Evolutionary conservation across 2,329 filamentous ascomycete species (phyloP).

Genomic region (Xylariaceae sp.): DNA sequence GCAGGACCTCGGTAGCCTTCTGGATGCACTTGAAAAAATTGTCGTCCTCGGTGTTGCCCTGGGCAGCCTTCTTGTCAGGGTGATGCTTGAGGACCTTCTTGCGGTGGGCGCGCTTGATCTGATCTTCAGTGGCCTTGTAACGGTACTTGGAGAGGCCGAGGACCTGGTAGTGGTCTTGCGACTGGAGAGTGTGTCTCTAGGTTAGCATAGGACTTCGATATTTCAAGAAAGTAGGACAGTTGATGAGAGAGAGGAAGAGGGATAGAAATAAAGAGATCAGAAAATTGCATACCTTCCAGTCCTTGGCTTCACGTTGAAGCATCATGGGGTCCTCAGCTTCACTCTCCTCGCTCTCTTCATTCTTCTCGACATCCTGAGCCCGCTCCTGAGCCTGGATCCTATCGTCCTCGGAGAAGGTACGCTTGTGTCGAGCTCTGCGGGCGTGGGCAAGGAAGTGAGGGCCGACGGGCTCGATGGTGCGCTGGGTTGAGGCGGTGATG

Average conservation of each 20-base stretch:
- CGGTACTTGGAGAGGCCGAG: constrained; percentile 91
- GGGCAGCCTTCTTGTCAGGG: constrained; percentile 96
- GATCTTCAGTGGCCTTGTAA: constrained; percentile 88
- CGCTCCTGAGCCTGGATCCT: constrained; percentile 92
- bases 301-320: constrained; percentile 90
- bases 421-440: constrained; percentile 90
- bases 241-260: not conserved
- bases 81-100: constrained; percentile 99
- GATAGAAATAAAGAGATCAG: not conserved
- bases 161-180: constrained; percentile 96
- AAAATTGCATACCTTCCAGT: constrained; percentile 79
- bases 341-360: constrained; percentile 85
- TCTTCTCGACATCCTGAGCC: constrained; percentile 92
- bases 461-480: constrained; percentile 91
- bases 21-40: constrained; percentile 99
- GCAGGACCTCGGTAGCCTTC: constrained; percentile 89
- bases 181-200: constrained; percentile 42
- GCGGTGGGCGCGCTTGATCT: constrained; percentile 98
- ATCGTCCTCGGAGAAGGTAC: constrained; percentile 98
- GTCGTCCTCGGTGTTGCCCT: constrained; percentile 84
- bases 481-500: constrained; percentile 72
- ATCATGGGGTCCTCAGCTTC: constrained; percentile 91
- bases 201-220: constrained; percentile 2
- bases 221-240: not conserved
- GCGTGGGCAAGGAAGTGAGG: constrained; percentile 98